Evolutionary conservation across 1,284 basidiomycete species (phyloP), one percentile per base, ranked within the genome.

Genomic region (Heterobasidion occidentale): DNA sequence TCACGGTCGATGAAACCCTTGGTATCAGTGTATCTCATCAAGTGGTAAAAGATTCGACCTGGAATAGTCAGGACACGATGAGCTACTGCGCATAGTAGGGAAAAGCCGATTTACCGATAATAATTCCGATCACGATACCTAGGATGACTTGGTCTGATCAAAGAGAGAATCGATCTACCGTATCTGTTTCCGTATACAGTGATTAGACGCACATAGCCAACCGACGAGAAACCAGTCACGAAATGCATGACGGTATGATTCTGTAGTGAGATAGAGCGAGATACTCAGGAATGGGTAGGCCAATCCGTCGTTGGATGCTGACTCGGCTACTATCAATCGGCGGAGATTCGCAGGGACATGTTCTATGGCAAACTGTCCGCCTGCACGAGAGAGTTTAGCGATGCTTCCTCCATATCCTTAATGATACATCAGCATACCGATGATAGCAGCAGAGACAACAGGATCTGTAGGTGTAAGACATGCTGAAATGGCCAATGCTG

Each of bases 401-500:
- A 60, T 77, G 66, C 59, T n/a, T 19, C 45, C 45, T n/a, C 19
- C 7, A 14, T 46, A 15, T n/a, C 27, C 27, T 27, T 27, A 27
- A 11, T 35, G 35, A 12, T 7, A 36, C 35, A 52, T 36, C 5
- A 5, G 4, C 27, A 27, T 27, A 27, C 85, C 78, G 8, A 88
- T 76, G 42, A 84, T 83, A 2, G 80, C 76, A 14, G 81, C 81
- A 61, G 80, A 83, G 46, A 88, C 85, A 55, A 90, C 86, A 0
- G 95, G 95, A 72, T 98, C 95, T 2, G 94, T 98, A 0, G 95
- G 95, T 0, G 94, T 97, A 33, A 97, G 78, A 62, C 90, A 94
- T 0, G 95, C 92, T 2, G 94, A 88, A 55, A 98, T 85, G 46
- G 86, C 89, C 11, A 97, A 79, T n/a, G 84, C 81, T 0, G 90